Evolutionary conservation across 768 basidiomycete genomes (phyloP).

Genomic region (Termitomyces sp.): DNA sequence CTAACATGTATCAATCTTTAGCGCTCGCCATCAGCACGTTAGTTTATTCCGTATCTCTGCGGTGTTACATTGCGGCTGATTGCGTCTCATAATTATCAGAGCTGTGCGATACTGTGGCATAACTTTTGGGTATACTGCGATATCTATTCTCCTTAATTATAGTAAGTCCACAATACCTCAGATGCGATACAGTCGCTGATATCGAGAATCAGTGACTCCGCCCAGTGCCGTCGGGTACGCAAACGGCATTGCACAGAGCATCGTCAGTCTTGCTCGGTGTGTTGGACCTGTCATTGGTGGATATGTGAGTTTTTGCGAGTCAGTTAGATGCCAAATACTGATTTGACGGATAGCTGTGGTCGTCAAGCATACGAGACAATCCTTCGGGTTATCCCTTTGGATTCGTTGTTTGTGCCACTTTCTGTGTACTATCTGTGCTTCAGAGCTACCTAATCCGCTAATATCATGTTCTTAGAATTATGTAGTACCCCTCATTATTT

Average conservation of each 20-base stretch:
- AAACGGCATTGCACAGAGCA: constrained; percentile 94
- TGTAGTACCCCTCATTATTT: not conserved
- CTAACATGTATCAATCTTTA: constrained; percentile 24
- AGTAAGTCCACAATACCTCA: constrained; percentile 37
- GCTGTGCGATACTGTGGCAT: constrained; percentile 85
- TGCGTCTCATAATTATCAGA: constrained; percentile 32
- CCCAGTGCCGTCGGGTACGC: constrained; percentile 86
- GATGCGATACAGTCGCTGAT: constrained; percentile 3
- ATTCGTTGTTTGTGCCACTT: constrained; percentile 62
- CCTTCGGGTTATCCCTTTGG: constrained; percentile 74
- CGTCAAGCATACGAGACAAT: constrained; percentile 60
- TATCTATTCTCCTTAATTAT: constrained; percentile 85
- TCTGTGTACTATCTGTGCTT: constrained; percentile 59
- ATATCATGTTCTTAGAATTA: constrained; percentile 13
- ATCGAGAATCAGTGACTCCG: constrained; percentile 69
- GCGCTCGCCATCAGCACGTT: constrained; percentile 81
- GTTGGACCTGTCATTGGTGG: constrained; percentile 84
- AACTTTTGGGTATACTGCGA: constrained; percentile 88
- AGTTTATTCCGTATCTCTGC: constrained; percentile 23
- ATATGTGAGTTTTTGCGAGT: constrained; percentile 47
- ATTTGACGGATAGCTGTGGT: constrained; percentile 56
- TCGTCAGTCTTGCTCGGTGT: constrained; percentile 91
- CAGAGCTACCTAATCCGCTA: constrained; percentile 75
- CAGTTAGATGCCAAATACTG: constrained; percentile 8
- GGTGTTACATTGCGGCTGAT: not conserved